Base-by-base conservation (phyloP, 169 alveolate genomes). In the Plasmodium chabaudi region DNA sequence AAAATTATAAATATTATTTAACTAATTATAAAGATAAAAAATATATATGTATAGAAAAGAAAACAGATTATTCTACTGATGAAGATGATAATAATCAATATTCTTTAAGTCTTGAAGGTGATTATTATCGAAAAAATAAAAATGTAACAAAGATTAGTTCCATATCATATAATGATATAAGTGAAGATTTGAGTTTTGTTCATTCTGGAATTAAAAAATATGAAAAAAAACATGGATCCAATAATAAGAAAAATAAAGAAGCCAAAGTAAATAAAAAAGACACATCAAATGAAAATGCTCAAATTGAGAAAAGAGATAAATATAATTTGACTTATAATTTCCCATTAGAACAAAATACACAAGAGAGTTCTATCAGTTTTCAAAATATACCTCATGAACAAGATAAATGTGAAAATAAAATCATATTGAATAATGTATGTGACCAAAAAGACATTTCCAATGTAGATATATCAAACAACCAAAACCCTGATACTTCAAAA, bases 1-100 rank as follows among this genome's bases (percentile, higher is more conserved):
- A 51, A 15, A 65, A 46, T 13, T 77, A 77, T 53, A 77, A 77
- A 44, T 77, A 77, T 53, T 77, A 77, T 59, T 49, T 77, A 39
- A 77, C 88, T 15, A 63, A 77, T 63, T 77, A 77, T 44, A 77
- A 77, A 77, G 61, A 77, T 56, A 77, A 77, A 44, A 77, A 77
- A 49, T 77, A 77, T 57, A 77, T 77, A 53, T 77, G 88, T 68
- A 77, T 77, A 63, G 88, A 77, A 69, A 77, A 77, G 55, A 77
- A 63, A 21, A 77, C 75, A 9, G 88, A 77, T 34, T 46, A 61
- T 63, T 77, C 88, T 6, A 47, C 61, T 63, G 88, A 64, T 1
- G 88, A 64, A 21, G 34, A 19, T 57, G 25, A 19, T 3, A 57
- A 6, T 57, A 57, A 57, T 19, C 65, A 57, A 9, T 57, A 9